Evolutionary conservation across 345 rosid genomes (phyloP).

Genomic region (Hibiscus mutabilis): DNA sequence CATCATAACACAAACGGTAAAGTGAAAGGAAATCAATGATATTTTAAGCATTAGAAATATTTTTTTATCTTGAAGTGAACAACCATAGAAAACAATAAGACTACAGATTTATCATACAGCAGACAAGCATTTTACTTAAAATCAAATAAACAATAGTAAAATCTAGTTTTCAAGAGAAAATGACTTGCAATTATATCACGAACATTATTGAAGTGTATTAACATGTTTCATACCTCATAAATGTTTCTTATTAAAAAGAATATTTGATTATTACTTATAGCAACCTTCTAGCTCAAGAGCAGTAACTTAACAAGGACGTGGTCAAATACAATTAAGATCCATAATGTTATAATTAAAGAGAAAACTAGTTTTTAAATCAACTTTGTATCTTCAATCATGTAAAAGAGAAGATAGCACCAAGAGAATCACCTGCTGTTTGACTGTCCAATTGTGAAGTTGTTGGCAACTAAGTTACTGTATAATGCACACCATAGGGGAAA

Average conservation of each 20-base stretch:
- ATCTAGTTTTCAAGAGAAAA: neutral
- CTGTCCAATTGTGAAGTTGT: conserved; percentile 46
- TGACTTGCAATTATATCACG: neutral
- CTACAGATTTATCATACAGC: neutral
- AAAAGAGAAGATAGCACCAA: neutral
- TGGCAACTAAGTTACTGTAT: conserved; percentile 71
- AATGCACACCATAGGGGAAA: conserved; percentile 1
- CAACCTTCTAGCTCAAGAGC: neutral
- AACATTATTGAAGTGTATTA: neutral
- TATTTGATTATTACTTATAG: neutral
- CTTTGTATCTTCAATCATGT: neutral
- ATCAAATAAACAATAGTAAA: neutral
- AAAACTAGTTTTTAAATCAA: neutral
- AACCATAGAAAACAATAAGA: neutral
- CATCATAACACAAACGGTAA: no score
- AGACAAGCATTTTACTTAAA: neutral
- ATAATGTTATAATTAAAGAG: neutral
- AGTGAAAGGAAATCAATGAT: no score
- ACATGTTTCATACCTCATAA: neutral
- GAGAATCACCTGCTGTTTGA: conserved; percentile 38
- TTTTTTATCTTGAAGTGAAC: no score
- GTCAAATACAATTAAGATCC: neutral
- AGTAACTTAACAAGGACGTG: neutral
- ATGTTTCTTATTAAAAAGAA: neutral
- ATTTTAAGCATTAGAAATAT: no score